Evolutionary conservation across 2,329 filamentous ascomycete genomes (phyloP), one percentile per base, ranked within the genome.

Genomic region (Graphiopsis chlorocephala): DNA sequence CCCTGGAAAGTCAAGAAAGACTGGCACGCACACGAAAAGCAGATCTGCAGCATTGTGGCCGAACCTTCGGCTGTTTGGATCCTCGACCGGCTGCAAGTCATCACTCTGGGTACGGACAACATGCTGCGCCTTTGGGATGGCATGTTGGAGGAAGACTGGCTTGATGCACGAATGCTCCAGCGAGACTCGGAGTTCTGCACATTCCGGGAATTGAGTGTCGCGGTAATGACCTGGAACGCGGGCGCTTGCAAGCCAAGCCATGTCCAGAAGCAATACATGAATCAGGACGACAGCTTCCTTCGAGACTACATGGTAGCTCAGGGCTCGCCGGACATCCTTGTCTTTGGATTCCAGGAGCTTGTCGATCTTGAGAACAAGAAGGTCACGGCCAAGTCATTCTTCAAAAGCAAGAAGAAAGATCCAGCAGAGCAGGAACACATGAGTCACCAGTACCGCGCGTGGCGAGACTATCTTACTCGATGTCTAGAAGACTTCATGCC

Each of bases 271-370:
- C 86, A 90, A 63, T 87, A 91, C 68, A 86, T 87, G 1, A 84
- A 86, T 31, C 80, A 85, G 61, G 92, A 96, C 72, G 85, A 86
- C 12, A 83, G 84, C 50, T 98, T 98, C 76, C 90, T 98, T 73
- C 87, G 88, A 68, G 87, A 94, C 64, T 84, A 96, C 17, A 82
- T 99, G 28, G 86, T 89, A 68, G 86, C 85, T n/a, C 88, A 90
- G 67, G 85, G 89, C 45, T 88, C 90, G 8, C 92, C 95, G 0
- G 95, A 98, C 71, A 93, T 99, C 58, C 80, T 98, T 2, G 86
- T 98, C 0, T 99, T 99, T 81, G 94, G 93, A 1, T 99, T 99
- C 77, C 95, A 99, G 77, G 95, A 99, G 78, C 84, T 99, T n/a
- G 95, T 99, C 4, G 95, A 99, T 74, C 83, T 99, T 8, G 95